These are phyloP conservation scores for Leccinum truebloodii DNA, from an alignment of 768 basidiomycete genomes.

Conservation along the genomic window DNA sequence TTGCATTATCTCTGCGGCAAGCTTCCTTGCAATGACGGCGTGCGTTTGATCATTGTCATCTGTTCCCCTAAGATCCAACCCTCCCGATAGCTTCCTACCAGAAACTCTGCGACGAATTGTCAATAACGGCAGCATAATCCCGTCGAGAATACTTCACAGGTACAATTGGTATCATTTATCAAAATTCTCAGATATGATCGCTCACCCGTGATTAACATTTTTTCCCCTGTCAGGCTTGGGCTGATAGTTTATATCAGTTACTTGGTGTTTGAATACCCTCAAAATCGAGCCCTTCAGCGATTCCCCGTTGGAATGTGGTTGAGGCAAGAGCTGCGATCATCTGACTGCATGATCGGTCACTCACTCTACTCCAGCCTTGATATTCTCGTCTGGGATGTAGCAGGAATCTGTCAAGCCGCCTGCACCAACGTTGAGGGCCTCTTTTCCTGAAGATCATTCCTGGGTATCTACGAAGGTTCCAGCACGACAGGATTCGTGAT, in stretches of 20 bases:
- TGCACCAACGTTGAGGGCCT: constrained; percentile 70
- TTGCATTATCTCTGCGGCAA: constrained; percentile 17
- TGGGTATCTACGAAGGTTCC: constrained; percentile 72
- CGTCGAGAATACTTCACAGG: constrained; percentile 37
- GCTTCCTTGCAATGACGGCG: constrained; percentile 15
- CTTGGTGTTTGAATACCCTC: constrained; percentile 70
- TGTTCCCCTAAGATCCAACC: background rate
- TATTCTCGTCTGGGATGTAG: constrained; percentile 65
- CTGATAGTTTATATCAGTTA: constrained; percentile 76
- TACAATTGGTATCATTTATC: constrained; percentile 57
- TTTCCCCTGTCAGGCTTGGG: constrained; percentile 52
- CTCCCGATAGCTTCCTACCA: constrained; percentile 22
- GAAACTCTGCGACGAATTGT: constrained; percentile 26
- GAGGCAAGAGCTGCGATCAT: constrained; percentile 45
- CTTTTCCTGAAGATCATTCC: constrained; percentile 60
- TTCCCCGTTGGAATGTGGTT: constrained; percentile 83
- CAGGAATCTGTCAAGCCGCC: constrained; percentile 63
- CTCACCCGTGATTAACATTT: background rate
- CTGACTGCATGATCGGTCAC: background rate
- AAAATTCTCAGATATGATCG: background rate
- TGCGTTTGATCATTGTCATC: constrained; percentile 2
- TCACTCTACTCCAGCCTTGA: constrained; percentile 47
- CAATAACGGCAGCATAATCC: constrained; percentile 32
- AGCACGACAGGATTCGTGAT: constrained; percentile 80
- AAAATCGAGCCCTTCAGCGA: constrained; percentile 68